Conservation (phyloP, 2,329 filamentous ascomycete genomes). For the Colletotrichum sp. region DNA sequence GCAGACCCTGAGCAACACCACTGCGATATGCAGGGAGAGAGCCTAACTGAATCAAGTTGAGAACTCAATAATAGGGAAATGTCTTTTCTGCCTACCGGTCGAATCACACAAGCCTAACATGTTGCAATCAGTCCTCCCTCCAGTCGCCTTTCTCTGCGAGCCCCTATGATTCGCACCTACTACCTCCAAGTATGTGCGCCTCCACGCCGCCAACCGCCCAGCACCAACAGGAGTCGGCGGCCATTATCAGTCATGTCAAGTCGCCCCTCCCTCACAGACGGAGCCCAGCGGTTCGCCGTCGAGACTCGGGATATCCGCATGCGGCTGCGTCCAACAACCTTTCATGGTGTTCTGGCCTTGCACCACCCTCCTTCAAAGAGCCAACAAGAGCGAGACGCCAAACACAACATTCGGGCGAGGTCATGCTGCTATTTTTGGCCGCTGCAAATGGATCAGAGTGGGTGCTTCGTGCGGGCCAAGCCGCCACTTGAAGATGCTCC, state of each 20-base stretch:
- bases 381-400: slow-evolving; percentile 2
- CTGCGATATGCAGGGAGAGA: slow-evolving; percentile 3
- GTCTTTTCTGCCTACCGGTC: background rate
- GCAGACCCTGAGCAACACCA: background rate
- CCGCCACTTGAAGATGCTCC: background rate
- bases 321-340: background rate
- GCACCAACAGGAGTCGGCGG: background rate
- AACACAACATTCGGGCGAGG: slow-evolving; percentile 1
- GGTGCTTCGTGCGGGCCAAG: background rate
- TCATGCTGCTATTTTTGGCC: slow-evolving; percentile 16
- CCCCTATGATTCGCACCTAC: background rate
- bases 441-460: background rate
- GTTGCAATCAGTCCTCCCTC: background rate
- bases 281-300: background rate
- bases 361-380: background rate
- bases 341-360: background rate
- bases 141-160: background rate
- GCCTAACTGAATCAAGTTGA: slow-evolving; percentile 1
- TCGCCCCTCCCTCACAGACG: background rate
- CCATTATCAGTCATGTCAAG: background rate
- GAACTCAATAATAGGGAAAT: background rate
- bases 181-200: background rate
- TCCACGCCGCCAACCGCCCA: background rate
- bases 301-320: background rate
- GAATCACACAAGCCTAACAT: background rate